These are phyloP conservation scores for Pterocarpus macrocarpus DNA, from an alignment of 306 rosid species.

Conservation along the genomic window DNA sequence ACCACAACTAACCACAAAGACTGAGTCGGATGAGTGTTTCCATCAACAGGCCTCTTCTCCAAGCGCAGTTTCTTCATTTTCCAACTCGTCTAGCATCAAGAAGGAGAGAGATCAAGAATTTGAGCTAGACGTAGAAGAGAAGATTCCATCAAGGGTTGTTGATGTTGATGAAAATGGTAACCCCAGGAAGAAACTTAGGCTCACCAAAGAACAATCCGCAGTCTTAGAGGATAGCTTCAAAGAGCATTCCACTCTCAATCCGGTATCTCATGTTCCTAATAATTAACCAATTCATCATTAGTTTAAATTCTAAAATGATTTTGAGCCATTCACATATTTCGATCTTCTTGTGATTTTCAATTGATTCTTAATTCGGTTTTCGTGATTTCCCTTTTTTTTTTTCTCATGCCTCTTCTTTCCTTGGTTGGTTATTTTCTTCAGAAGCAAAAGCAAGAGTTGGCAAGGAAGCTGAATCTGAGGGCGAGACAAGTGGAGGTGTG, in stretches of 20 bases:
- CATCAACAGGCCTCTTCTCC: slow-evolving; percentile 54
- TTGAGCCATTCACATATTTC: too few relatives aligned
- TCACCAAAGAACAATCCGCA: slow-evolving; percentile 79
- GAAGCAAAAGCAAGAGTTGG: slow-evolving; percentile 88
- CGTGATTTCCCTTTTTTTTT: background rate
- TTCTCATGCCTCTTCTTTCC: background rate
- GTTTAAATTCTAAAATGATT: too few relatives aligned
- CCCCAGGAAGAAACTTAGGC: slow-evolving; percentile 88
- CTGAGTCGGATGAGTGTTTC: slow-evolving; percentile 37
- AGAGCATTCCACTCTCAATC: slow-evolving; percentile 70
- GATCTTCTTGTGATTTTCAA: too few relatives aligned
- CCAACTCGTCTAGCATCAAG: slow-evolving; percentile 66
- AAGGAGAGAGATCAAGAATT: slow-evolving; percentile 71
- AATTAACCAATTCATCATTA: too few relatives aligned
- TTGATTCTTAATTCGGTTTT: background rate
- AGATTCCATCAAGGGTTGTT: slow-evolving; percentile 37
- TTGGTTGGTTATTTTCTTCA: slow-evolving; percentile 38
- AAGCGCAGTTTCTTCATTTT: slow-evolving; percentile 59
- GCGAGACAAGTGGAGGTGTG: slow-evolving; percentile 97
- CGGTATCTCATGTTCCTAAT: slow-evolving; percentile 48
- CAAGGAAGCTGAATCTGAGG: slow-evolving; percentile 70
- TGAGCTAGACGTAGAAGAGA: slow-evolving; percentile 49
- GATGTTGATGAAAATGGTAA: slow-evolving; percentile 56
- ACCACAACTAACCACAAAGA: slow-evolving; percentile 39
- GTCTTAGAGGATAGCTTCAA: slow-evolving; percentile 72